Evolutionary conservation across 306 rosid genomes (phyloP).

Genomic region (Dicorynia guianensis): DNA sequence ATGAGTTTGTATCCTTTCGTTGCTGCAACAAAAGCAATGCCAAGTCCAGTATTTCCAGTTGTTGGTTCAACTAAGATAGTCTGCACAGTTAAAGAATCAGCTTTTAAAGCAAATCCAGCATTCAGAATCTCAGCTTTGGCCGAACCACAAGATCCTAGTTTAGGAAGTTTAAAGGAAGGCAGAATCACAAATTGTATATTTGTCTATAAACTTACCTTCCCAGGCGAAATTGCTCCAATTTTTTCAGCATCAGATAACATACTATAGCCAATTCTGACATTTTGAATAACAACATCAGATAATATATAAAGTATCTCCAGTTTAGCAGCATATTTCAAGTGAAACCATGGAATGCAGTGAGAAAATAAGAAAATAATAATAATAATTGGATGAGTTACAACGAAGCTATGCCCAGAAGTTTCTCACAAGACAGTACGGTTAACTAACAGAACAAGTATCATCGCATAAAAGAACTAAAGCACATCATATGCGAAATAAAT

Average conservation of each 20-base stretch:
- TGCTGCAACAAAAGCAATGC: conserved; percentile 90
- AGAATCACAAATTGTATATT: background rate
- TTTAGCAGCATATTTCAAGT: conserved; percentile 20
- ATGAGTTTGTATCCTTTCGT: conserved; percentile 83
- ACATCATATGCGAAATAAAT: background rate
- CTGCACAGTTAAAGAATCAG: conserved; percentile 54
- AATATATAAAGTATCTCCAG: conserved; percentile 21
- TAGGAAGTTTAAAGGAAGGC: conserved; percentile 14
- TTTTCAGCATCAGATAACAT: conserved; percentile 88
- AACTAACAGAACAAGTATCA: conserved; percentile 34
- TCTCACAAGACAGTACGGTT: conserved; percentile 12
- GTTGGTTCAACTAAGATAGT: conserved; percentile 93
- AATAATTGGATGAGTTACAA: background rate
- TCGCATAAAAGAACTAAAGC: conserved; percentile 12
- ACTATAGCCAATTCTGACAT: conserved; percentile 85
- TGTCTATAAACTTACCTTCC: conserved; percentile 60
- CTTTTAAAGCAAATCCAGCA: conserved; percentile 35
- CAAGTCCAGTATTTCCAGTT: conserved; percentile 94
- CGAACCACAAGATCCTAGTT: conserved; percentile 28
- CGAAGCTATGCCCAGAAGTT: background rate
- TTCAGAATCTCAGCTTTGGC: conserved; percentile 17
- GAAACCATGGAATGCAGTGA: conserved; percentile 6
- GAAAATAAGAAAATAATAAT: background rate
- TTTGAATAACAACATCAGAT: conserved; percentile 34
- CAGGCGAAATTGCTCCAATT: conserved; percentile 75